Evolutionary conservation across 2,329 filamentous ascomycete genomes (phyloP).

Genomic region (Ilyonectria mors-panacis): DNA sequence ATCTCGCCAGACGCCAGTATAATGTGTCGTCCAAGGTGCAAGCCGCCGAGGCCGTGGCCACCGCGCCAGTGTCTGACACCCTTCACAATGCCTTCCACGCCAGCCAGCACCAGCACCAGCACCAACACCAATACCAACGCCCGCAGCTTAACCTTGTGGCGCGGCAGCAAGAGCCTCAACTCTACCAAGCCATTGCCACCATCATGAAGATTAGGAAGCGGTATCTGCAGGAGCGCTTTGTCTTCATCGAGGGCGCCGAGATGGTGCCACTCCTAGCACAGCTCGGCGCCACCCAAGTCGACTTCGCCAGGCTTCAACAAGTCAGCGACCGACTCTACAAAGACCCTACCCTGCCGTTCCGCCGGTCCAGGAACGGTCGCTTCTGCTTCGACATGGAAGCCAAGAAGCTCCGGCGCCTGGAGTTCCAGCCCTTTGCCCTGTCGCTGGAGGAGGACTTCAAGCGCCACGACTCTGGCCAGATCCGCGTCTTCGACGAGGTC

Average conservation of each 20-base stretch:
- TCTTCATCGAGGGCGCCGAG: slow-evolving; percentile 44
- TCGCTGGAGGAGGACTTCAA: slow-evolving; percentile 48
- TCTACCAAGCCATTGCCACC: slow-evolving; percentile 40
- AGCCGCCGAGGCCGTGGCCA: slow-evolving; percentile 17
- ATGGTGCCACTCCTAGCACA: slow-evolving; percentile 43
- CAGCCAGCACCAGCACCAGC: slow-evolving; percentile 2
- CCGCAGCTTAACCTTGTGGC: slow-evolving; percentile 17
- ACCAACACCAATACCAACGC: slow-evolving; percentile 7
- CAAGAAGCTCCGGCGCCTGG: slow-evolving; percentile 44
- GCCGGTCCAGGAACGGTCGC: slow-evolving; percentile 42
- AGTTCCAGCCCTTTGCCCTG: slow-evolving; percentile 47
- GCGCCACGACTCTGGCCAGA: slow-evolving; percentile 47
- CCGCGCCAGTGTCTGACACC: neutral
- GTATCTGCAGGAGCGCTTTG: slow-evolving; percentile 40
- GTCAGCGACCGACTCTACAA: slow-evolving; percentile 42
- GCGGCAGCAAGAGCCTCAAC: slow-evolving; percentile 29
- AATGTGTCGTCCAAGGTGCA: slow-evolving; percentile 15
- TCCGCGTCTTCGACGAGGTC: slow-evolving; percentile 47
- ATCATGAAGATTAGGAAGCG: slow-evolving; percentile 41
- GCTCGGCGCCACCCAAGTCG: slow-evolving; percentile 45
- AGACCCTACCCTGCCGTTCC: slow-evolving; percentile 48
- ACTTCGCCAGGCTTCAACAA: slow-evolving; percentile 39
- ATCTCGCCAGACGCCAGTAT: slow-evolving; percentile 13
- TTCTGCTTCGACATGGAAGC: slow-evolving; percentile 45
- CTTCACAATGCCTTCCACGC: slow-evolving; percentile 16